These are phyloP conservation scores for Macrocybe gigantea DNA, from an alignment of 768 basidiomycete species.

Conservation along the genomic window DNA sequence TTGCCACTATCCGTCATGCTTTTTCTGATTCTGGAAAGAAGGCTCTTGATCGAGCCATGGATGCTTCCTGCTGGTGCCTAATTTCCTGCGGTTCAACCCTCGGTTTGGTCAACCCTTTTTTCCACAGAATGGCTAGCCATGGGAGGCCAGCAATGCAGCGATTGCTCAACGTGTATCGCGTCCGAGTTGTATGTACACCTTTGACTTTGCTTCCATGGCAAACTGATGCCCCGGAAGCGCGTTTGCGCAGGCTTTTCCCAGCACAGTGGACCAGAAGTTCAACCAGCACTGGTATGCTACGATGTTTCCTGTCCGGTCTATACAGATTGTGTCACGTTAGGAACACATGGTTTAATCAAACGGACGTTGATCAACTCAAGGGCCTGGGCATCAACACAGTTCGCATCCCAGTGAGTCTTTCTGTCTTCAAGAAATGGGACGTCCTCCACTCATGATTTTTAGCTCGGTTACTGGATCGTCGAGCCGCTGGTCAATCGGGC, in stretches of 20 bases:
- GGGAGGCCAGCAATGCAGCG: conserved; percentile 60
- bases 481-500: conserved; percentile 61
- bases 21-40: conserved; percentile 16
- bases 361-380: conserved; percentile 50
- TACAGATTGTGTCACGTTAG: conserved; percentile 19
- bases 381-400: conserved; percentile 66
- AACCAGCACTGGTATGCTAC: conserved; percentile 53
- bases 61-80: conserved; percentile 63
- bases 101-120: background rate
- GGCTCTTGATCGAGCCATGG: conserved; percentile 78
- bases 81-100: background rate
- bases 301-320: background rate
- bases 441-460: background rate
- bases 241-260: conserved; percentile 54
- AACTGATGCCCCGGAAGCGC: conserved; percentile 29
- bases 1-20: background rate
- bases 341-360: conserved; percentile 67
- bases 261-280: conserved; percentile 52
- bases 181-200: conserved; percentile 55
- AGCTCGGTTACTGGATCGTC: conserved; percentile 83
- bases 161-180: conserved; percentile 58
- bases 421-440: background rate
- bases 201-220: background rate
- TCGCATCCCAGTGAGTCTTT: conserved; percentile 57
- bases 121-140: conserved; percentile 62